Conservation (phyloP, 2,329 filamentous ascomycete genomes). For the Dactylellina parvicollis region DNA sequence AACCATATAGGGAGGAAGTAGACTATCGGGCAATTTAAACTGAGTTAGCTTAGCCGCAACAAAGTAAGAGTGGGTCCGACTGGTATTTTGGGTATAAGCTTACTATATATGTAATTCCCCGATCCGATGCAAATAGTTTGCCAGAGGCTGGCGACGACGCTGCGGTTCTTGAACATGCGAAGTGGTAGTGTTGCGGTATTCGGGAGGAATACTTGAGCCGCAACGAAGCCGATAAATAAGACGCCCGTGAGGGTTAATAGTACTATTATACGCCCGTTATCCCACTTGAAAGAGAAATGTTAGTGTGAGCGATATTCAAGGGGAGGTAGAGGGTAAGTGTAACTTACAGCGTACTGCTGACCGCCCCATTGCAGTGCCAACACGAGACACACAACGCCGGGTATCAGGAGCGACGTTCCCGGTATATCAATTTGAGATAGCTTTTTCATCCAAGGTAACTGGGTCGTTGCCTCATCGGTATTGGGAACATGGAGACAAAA, state of each 20-base stretch:
- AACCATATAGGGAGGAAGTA: conserved; percentile 68
- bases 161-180: conserved; percentile 68
- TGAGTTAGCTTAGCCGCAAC: conserved; percentile 58
- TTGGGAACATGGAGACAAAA: conserved; percentile 63
- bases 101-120: conserved; percentile 61
- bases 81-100: neutral
- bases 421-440: conserved; percentile 67
- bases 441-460: conserved; percentile 61
- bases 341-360: conserved; percentile 62
- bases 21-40: conserved; percentile 66
- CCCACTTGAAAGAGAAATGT: conserved; percentile 62
- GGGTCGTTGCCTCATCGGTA: conserved; percentile 57
- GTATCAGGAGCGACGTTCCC: conserved; percentile 71
- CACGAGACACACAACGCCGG: conserved; percentile 69
- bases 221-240: conserved; percentile 65
- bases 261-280: conserved; percentile 66
- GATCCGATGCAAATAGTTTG: conserved; percentile 65
- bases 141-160: conserved; percentile 65
- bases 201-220: conserved; percentile 65
- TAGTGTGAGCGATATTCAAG: neutral
- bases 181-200: conserved; percentile 67
- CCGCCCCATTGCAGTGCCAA: conserved; percentile 73
- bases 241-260: conserved; percentile 67
- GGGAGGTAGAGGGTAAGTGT: neutral
- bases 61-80: neutral